Conservation (phyloP, 2,329 filamentous ascomycete genomes). For the Tolypocladium album region DNA sequence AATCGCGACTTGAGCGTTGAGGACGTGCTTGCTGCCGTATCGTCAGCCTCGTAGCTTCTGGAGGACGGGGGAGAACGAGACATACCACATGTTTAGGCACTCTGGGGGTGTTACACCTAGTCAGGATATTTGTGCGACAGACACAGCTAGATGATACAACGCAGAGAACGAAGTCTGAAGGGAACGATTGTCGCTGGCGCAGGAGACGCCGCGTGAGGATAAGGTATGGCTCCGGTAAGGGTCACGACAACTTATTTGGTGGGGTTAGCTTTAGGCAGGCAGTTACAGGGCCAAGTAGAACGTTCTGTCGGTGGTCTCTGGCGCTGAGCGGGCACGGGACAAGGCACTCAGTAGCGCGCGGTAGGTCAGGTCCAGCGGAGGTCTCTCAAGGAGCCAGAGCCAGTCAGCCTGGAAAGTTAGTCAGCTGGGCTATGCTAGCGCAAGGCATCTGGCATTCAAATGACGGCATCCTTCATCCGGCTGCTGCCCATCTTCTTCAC, state of each 20-base stretch:
- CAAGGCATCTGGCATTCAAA: neutral
- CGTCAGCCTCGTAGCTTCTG: neutral
- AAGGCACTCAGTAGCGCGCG: too few species aligned
- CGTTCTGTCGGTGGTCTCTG: neutral
- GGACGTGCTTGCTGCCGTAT: constrained; percentile 73
- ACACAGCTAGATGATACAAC: neutral
- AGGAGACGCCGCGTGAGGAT: neutral
- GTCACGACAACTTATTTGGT: neutral
- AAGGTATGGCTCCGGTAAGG: neutral
- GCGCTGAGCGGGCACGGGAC: neutral
- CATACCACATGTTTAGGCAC: constrained; percentile 25
- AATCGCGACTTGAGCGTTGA: constrained; percentile 96
- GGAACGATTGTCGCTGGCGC: neutral
- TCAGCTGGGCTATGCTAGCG: neutral
- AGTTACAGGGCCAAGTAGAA: neutral
- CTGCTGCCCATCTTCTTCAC: neutral
- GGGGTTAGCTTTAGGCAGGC: neutral
- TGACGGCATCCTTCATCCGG: neutral
- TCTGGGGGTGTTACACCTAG: too few species aligned
- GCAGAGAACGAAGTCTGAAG: neutral
- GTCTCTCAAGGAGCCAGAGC: too few species aligned
- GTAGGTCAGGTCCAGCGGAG: too few species aligned
- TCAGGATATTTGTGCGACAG: neutral
- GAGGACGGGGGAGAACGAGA: neutral
- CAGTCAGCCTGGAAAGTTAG: neutral